Percentiles rank a stretch among this genome's conserved stretches.
These are phyloP conservation scores for Chytridiales sp. DNA, from an alignment of 371 early-diverging fungal species.

Conservation along the genomic window DNA sequence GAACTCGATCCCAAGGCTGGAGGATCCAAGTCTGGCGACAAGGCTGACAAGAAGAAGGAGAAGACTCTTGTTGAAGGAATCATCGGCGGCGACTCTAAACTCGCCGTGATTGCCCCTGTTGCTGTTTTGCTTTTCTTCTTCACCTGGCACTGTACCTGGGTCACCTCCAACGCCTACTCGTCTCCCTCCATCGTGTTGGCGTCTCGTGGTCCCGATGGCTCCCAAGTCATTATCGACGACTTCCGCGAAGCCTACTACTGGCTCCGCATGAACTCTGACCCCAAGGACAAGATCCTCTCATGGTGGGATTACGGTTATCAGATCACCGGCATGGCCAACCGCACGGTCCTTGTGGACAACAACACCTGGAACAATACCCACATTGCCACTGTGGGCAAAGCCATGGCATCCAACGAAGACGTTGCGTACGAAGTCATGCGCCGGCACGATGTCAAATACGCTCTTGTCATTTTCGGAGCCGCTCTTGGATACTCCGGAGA, in stretches of 20 bases:
- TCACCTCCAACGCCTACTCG: slow-evolving; percentile 96
- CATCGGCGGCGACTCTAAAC: slow-evolving; percentile 19
- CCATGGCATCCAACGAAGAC: slow-evolving; percentile 89
- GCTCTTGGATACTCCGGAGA: slow-evolving; percentile 96
- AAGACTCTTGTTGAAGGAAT: slow-evolving; percentile 47
- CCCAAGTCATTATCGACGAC: slow-evolving; percentile 95
- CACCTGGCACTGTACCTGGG: slow-evolving; percentile 97
- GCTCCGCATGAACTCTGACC: slow-evolving; percentile 93
- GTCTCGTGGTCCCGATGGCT: slow-evolving; percentile 79
- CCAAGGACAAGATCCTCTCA: slow-evolving; percentile 92
- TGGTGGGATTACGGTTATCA: slow-evolving; percentile 99
- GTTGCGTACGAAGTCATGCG: slow-evolving; percentile 87
- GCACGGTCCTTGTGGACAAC: slow-evolving; percentile 97
- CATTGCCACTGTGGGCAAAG: slow-evolving; percentile 97
- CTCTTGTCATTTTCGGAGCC: slow-evolving; percentile 94
- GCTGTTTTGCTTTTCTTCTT: slow-evolving; percentile 70
- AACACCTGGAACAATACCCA: slow-evolving; percentile 99
- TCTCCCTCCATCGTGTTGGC: slow-evolving; percentile 99
- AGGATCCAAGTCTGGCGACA: slow-evolving; percentile 22
- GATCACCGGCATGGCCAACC: slow-evolving; percentile 98
- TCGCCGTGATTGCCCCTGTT: slow-evolving; percentile 39
- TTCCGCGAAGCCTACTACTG: slow-evolving; percentile 99
- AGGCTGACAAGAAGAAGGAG: slow-evolving; percentile 24
- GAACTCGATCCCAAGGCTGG: no score
- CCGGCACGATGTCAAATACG: slow-evolving; percentile 93